Base-by-base conservation (phyloP, 1,284 basidiomycete species). In the Anthracocystis setariae region DNA sequence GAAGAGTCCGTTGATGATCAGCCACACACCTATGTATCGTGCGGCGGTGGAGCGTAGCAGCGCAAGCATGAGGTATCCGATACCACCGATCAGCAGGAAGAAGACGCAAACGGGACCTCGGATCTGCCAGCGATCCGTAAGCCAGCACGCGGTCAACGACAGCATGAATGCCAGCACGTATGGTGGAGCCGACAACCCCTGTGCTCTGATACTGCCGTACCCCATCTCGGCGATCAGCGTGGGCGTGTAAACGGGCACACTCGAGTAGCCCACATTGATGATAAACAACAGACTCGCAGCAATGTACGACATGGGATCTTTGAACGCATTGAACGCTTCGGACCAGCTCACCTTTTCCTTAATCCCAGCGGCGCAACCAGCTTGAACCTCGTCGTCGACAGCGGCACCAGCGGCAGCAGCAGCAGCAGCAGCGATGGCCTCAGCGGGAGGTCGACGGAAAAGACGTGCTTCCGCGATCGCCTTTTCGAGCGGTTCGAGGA, bases 161-260 rank as follows among this genome's bases (percentile, higher is more conserved):
- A 75, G 24, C 23, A 75, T 17, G 35, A 80, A 81, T 0, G 80
- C 72, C 4, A 67, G 74, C 13, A 81, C 71, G 51, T 79, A 79
- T 4, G 76, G 76, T 8, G 76, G 76, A 0, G 74, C 73, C 2
- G 74, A 67, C 3, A 73, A 64, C 13, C 75, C 76, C 42, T 79
- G 77, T 0, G 77, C 75, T 5, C 55, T 46, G 46, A 71, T 64
- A 37, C 59, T 71, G 15, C 71, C 65, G 51, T 73, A 80, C 0
- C 81, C 81, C 72, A 79, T 74, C 25, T 76, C 68, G 5, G 68
- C 29, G 9, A 82, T 47, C 21, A 82, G 70, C 23, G 74, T 79
- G 2, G 80, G 81, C 3, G 75, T 48, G 71, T 80, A 82, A 46
- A 82, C 78, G 15, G 81, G 77, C 5, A 82, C 61, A 13, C 51